Evolutionary conservation across 2,329 filamentous ascomycete species (phyloP), one percentile per base, ranked within the genome.

Genomic region (Coniochaeta ligniaria): DNA sequence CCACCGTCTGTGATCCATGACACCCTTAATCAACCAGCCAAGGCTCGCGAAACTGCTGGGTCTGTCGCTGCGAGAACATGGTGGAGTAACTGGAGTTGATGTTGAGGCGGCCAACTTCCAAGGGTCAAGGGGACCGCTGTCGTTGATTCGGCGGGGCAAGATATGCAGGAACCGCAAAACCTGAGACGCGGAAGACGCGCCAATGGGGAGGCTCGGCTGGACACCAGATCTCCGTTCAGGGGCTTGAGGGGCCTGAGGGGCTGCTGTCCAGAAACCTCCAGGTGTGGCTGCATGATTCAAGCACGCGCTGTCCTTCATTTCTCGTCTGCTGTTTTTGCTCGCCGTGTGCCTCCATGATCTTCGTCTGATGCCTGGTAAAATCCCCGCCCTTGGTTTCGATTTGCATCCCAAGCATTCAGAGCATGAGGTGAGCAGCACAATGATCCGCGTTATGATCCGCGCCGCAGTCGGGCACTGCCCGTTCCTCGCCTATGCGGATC

Each of bases 111-210:
- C 3, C 31, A 14, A n/a, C n/a, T n/a, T 38, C 22, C 54, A 57
- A 26, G 54, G 31, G 38, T 26, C 54, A 57, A 28, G 54, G 31
- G 54, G 26, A 35, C 54, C 14, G 28, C 22, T 35, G 54, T 36
- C 28, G 54, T 38, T 24, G 54, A 57, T 36, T 57, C 31, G 35
- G 35, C 31, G 54, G 54, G 17, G 35, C 54, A 35, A 22, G 33
- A 57, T 57, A 57, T 57, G 54, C 54, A 57, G 54, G 54, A 57
- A 57, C 54, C 20, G 33, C 54, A 24, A 24, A 57, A 57, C 54
- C 54, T 57, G 54, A 57, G 54, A 57, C 54, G 35, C n/a, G 35
- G 24, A 26, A 24, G 22, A 35, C 22, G 31, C 4, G 35, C 54
- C 54, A 57, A 57, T 57, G 54, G 31, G 54, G 24, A 28, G 22